These are phyloP conservation scores for Hymenoscyphus scutula DNA, from an alignment of 2,329 filamentous ascomycete species.

Conservation along the genomic window DNA sequence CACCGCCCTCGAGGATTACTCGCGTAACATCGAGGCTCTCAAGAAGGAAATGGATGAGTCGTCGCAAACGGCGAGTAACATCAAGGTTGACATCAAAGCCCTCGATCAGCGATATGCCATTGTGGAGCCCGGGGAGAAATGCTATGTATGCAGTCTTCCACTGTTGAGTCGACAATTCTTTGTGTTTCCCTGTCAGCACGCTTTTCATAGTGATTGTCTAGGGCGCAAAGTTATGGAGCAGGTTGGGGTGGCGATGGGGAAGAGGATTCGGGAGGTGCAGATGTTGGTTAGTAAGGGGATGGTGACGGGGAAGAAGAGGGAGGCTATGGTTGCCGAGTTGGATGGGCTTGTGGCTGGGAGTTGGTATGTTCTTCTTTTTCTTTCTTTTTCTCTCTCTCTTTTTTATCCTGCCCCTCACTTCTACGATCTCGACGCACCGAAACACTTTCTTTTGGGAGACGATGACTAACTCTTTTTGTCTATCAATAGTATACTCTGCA, in stretches of 20 bases:
- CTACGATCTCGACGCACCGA: no score
- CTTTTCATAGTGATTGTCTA: slow-evolving; percentile 94
- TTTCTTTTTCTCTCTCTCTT: background rate
- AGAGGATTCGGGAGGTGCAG: slow-evolving; percentile 82
- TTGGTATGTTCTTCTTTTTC: slow-evolving; percentile 62
- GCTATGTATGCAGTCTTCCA: slow-evolving; percentile 83
- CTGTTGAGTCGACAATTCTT: slow-evolving; percentile 92
- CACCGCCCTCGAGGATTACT: slow-evolving; percentile 87
- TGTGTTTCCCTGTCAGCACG: slow-evolving; percentile 97
- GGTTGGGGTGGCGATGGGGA: slow-evolving; percentile 70
- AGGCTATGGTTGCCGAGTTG: slow-evolving; percentile 81
- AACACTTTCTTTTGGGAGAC: background rate
- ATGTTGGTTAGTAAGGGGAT: slow-evolving; percentile 75
- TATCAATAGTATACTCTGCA: slow-evolving; percentile 76
- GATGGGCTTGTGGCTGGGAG: slow-evolving; percentile 88
- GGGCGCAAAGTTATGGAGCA: slow-evolving; percentile 82
- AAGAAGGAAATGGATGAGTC: slow-evolving; percentile 96
- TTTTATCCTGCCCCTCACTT: no score
- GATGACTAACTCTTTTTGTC: slow-evolving; percentile 11
- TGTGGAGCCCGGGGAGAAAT: slow-evolving; percentile 92
- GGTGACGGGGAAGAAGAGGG: slow-evolving; percentile 67
- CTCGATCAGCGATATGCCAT: slow-evolving; percentile 91
- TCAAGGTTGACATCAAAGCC: slow-evolving; percentile 82
- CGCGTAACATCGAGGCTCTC: slow-evolving; percentile 80
- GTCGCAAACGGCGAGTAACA: slow-evolving; percentile 82